Conservation (phyloP, 2,329 filamentous ascomycete genomes). For the Orbilia oligospora region DNA sequence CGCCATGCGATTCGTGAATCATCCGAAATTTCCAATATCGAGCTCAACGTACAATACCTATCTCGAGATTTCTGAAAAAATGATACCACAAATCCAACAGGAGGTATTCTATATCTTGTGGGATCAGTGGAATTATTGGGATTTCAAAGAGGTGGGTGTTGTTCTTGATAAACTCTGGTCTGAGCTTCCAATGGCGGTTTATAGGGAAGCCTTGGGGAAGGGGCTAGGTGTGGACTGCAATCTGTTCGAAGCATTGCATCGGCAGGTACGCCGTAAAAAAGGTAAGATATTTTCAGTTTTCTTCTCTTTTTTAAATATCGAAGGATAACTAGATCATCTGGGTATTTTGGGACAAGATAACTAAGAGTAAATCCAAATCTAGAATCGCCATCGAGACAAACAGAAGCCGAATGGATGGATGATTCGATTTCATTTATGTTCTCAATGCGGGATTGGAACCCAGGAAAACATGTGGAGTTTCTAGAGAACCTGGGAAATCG, state of each 20-base stretch:
- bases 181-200: slow-evolving; percentile 26
- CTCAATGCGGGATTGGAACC: background rate
- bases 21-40: background rate
- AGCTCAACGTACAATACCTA: background rate
- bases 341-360: background rate
- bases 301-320: background rate
- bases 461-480: slow-evolving; percentile 26
- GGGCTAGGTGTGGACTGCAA: background rate
- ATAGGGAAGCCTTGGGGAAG: background rate
- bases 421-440: slow-evolving; percentile 11
- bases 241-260: background rate
- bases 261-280: background rate
- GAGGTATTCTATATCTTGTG: background rate
- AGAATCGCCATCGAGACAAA: background rate
- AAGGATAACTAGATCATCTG: background rate
- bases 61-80: background rate
- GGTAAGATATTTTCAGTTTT: background rate
- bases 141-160: slow-evolving; percentile 17
- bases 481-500: slow-evolving; percentile 6
- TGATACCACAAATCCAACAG: background rate
- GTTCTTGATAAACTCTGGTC: slow-evolving; percentile 29
- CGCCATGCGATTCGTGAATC: background rate
- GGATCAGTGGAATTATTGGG: slow-evolving; percentile 34
- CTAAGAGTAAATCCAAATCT: background rate
- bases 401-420: background rate